phyloP scores from a whole-genome alignment of 257 asterid genomes.

The Solanum peruvianum region DNA sequence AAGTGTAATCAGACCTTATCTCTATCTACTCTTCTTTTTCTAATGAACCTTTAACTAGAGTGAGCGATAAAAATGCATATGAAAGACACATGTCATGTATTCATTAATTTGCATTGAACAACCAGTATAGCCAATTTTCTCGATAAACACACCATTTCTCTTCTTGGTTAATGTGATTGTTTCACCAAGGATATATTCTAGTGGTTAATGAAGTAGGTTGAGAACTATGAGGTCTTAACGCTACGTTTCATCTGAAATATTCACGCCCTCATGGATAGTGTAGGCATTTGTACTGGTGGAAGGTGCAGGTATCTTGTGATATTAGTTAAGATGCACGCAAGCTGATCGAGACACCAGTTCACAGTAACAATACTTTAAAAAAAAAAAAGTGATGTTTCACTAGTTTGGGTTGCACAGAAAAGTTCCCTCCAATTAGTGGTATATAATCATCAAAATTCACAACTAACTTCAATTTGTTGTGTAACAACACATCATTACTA shows the following conservation, averaged over 20 bases:
- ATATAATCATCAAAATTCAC: neutral
- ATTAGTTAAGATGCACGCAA: neutral
- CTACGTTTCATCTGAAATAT: neutral
- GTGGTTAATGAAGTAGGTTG: neutral
- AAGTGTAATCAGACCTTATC: no score
- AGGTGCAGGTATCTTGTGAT: neutral
- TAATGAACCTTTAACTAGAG: neutral
- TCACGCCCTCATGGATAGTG: neutral
- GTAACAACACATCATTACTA: neutral
- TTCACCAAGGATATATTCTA: neutral
- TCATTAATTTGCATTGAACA: neutral
- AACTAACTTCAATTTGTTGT: neutral
- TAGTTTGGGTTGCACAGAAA: neutral
- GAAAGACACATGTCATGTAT: neutral
- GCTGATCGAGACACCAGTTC: neutral
- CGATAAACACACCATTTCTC: neutral
- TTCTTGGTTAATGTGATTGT: neutral
- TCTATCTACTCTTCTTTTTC: neutral
- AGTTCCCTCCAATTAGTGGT: neutral
- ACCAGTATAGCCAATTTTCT: neutral
- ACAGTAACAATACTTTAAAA: neutral
- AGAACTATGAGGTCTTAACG: neutral
- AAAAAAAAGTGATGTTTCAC: neutral
- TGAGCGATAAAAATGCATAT: neutral
- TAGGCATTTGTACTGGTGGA: neutral